Evolutionary conservation across 345 rosid genomes (phyloP).

Genomic region (Passiflora organensis): DNA sequence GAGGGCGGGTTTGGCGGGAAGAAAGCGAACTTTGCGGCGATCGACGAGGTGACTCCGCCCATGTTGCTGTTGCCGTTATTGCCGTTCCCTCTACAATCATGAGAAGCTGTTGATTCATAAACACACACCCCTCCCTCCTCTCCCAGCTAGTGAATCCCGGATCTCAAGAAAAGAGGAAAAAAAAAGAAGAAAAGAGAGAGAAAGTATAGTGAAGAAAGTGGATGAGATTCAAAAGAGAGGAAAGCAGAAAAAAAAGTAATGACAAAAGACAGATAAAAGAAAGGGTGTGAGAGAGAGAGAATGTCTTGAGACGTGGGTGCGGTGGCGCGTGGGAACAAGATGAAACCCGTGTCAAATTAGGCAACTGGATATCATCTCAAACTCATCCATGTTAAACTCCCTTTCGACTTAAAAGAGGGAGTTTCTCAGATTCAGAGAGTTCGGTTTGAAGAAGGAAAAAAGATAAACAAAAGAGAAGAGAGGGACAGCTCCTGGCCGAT

Average conservation of each 20-base stretch:
- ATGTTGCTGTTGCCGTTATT: constrained; percentile 25
- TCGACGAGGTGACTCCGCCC: constrained; percentile 98
- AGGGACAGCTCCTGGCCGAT: constrained; percentile 1
- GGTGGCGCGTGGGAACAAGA: constrained; percentile 5
- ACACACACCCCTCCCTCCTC: constrained; percentile 4
- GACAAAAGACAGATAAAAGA: background rate
- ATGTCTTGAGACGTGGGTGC: constrained; percentile 3
- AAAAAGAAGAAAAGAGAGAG: background rate
- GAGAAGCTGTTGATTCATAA: constrained; percentile 36
- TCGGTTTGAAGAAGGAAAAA: background rate
- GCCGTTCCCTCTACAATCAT: constrained; percentile 23
- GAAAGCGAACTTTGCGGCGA: constrained; percentile 96
- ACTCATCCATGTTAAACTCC: too few species aligned
- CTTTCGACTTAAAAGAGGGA: background rate
- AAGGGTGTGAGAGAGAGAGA: background rate
- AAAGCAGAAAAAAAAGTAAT: too few species aligned
- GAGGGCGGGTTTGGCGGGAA: constrained; percentile 97
- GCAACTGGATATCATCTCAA: background rate
- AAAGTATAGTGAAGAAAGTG: background rate
- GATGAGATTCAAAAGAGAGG: background rate
- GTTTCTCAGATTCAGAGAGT: background rate
- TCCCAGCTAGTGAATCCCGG: background rate
- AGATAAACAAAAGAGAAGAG: background rate
- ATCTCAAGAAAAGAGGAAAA: constrained; percentile 10
- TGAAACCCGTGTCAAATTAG: constrained; percentile 4